A percentile compares a stretch with the other conserved stretches of the same genome.
Evolutionary conservation across 495 filamentous ascomycete species (phyloP).

Genomic region (Penicillium malachiteum): DNA sequence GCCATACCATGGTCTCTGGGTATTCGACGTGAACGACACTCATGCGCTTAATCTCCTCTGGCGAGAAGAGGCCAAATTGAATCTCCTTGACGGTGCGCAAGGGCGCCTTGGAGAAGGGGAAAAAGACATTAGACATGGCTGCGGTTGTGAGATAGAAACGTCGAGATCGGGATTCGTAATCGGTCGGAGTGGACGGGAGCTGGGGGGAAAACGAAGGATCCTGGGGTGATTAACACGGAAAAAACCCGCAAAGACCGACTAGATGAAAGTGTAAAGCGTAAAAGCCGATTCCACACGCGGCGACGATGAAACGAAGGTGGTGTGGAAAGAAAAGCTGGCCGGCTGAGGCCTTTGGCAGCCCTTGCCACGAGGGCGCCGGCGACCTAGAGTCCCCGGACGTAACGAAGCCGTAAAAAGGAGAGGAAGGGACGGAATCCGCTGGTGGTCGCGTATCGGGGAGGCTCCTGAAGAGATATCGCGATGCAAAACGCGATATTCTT

Average conservation of each 20-base stretch:
- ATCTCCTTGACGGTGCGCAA: constrained; percentile 96
- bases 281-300: constrained; percentile 23
- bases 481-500: constrained; percentile 44
- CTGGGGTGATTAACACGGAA: constrained; percentile 18
- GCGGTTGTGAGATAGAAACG: constrained; percentile 26
- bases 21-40: constrained; percentile 91
- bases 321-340: constrained; percentile 42
- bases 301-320: constrained; percentile 37
- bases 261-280: constrained; percentile 7
- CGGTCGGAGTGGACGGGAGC: constrained; percentile 11
- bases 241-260: constrained; percentile 23
- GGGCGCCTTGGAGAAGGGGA: constrained; percentile 89
- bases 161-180: constrained; percentile 8
- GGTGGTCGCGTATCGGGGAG: constrained; percentile 21
- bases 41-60: constrained; percentile 97
- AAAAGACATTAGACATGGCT: constrained; percentile 91
- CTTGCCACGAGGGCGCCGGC: constrained; percentile 56
- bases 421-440: constrained; percentile 22
- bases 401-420: constrained; percentile 39
- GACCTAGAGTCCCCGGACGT: constrained; percentile 43
- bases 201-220: constrained; percentile 15
- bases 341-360: constrained; percentile 52
- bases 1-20: constrained; percentile 89
- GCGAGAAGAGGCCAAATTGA: constrained; percentile 94
- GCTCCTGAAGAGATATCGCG: constrained; percentile 40